These are phyloP conservation scores for Verticillium dahliae DNA, from an alignment of 2,329 filamentous ascomycete species.

Conservation along the genomic window DNA sequence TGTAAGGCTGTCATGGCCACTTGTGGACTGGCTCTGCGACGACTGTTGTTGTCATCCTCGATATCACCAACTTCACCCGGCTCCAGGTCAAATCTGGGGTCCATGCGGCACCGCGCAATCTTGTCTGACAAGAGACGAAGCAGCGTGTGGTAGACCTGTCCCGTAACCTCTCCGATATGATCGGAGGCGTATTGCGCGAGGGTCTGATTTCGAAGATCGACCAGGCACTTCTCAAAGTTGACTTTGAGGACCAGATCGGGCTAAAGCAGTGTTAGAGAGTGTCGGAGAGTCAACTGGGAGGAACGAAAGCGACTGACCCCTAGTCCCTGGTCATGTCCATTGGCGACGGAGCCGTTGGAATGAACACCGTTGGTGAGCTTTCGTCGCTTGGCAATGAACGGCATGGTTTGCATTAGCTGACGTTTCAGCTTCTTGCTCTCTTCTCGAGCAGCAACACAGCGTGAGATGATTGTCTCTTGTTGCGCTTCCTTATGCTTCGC, in stretches of 20 bases:
- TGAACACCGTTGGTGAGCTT: conserved; percentile 44
- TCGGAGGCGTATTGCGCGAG: conserved; percentile 68
- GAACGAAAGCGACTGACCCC: conserved; percentile 37
- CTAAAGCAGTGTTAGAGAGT: conserved; percentile 32
- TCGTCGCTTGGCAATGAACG: conserved; percentile 40
- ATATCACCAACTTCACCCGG: conserved; percentile 19
- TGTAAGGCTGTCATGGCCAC: conserved; percentile 45
- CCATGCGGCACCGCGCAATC: conserved; percentile 58
- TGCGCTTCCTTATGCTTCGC: conserved; percentile 61
- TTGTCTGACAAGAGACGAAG: conserved; percentile 65
- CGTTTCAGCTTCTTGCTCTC: conserved; percentile 45
- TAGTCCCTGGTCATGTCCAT: conserved; percentile 34
- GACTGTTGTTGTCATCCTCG: conserved; percentile 22
- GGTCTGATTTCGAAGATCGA: conserved; percentile 73
- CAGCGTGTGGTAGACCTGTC: conserved; percentile 69
- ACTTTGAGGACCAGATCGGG: conserved; percentile 67
- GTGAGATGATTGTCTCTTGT: conserved; percentile 46
- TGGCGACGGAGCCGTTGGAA: conserved; percentile 24
- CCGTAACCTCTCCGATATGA: conserved; percentile 65
- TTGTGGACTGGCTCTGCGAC: conserved; percentile 17
- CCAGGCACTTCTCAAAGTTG: conserved; percentile 78
- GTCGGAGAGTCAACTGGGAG: background rate
- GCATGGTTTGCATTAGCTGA: conserved; percentile 36
- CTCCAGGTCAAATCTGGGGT: conserved; percentile 39
- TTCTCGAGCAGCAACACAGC: conserved; percentile 46